Percentiles rank a stretch among this genome's conserved stretches.
Conservation (phyloP, 1,139 yeast genomes). For the Pichia sp. region DNA sequence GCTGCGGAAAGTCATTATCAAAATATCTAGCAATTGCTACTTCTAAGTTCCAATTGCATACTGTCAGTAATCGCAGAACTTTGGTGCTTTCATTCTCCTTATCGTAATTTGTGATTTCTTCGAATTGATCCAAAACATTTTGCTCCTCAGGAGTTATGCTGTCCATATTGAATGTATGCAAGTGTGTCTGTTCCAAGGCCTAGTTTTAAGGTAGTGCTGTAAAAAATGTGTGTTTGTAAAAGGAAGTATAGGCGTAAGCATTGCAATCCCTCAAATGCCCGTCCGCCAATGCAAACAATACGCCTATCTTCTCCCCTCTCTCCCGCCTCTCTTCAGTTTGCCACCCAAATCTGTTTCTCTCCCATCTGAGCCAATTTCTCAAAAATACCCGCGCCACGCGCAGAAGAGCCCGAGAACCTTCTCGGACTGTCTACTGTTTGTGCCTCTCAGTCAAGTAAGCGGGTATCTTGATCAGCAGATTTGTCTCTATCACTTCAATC, state of each 20-base stretch:
- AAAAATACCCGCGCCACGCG: conserved; percentile 1
- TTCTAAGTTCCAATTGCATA: conserved; percentile 47
- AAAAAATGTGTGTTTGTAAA: too few species aligned
- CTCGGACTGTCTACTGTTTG: conserved; percentile 1
- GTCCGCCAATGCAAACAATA: too few species aligned
- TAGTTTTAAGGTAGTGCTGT: neutral
- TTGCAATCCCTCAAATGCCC: too few species aligned
- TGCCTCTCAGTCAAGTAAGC: neutral
- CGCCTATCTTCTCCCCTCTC: neutral
- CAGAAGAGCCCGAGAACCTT: conserved; percentile 3
- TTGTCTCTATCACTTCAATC: too few species aligned
- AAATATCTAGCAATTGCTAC: conserved; percentile 48
- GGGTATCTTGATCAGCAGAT: neutral
- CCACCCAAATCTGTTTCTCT: neutral
- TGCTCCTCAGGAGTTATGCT: conserved; percentile 28
- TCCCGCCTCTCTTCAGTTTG: neutral
- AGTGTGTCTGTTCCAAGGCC: neutral
- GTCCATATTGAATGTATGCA: conserved; percentile 15
- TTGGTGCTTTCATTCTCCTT: conserved; percentile 38
- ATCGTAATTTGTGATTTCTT: conserved; percentile 41
- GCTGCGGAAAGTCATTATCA: conserved; percentile 41
- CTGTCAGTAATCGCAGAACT: conserved; percentile 37
- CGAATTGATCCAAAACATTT: conserved; percentile 37
- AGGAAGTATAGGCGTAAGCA: too few species aligned
- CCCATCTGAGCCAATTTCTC: neutral